Conservation (phyloP, 805 yeast genomes). For the Lipomyces mesembrius region DNA sequence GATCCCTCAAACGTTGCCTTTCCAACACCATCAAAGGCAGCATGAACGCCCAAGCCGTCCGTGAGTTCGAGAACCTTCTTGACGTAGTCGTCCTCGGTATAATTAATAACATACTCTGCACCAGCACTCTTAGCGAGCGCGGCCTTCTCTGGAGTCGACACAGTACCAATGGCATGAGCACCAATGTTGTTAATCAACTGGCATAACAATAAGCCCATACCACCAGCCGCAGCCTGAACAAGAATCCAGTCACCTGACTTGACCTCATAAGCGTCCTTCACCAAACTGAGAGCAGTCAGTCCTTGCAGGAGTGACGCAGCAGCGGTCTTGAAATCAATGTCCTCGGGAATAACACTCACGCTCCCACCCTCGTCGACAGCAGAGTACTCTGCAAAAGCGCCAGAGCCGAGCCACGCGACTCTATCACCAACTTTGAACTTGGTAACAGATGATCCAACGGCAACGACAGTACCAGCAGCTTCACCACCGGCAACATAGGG, state of each 20-base stretch:
- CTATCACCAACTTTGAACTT: slow-evolving; percentile 68
- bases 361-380: slow-evolving; percentile 42
- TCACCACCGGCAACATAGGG: slow-evolving; percentile 75
- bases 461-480: slow-evolving; percentile 63
- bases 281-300: slow-evolving; percentile 75
- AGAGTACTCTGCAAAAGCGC: slow-evolving; percentile 76
- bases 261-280: slow-evolving; percentile 67
- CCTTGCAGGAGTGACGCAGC: slow-evolving; percentile 74
- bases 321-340: slow-evolving; percentile 53
- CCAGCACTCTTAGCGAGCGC: slow-evolving; percentile 69
- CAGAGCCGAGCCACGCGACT: slow-evolving; percentile 59
- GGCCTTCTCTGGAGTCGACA: slow-evolving; percentile 76
- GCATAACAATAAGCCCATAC: slow-evolving; percentile 75
- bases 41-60: slow-evolving; percentile 67
- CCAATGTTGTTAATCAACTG: slow-evolving; percentile 69
- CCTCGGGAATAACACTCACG: slow-evolving; percentile 56
- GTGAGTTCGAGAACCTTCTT: slow-evolving; percentile 63
- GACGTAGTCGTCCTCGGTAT: slow-evolving; percentile 55
- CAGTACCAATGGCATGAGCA: slow-evolving; percentile 82
- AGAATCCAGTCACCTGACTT: slow-evolving; percentile 71
- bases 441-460: slow-evolving; percentile 63
- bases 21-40: slow-evolving; percentile 75
- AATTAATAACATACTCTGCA: slow-evolving; percentile 72
- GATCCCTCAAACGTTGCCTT: slow-evolving; percentile 75
- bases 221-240: slow-evolving; percentile 95